phyloP scores from a whole-genome alignment of 2,329 filamentous ascomycete species.

The Triangularia setosa region DNA sequence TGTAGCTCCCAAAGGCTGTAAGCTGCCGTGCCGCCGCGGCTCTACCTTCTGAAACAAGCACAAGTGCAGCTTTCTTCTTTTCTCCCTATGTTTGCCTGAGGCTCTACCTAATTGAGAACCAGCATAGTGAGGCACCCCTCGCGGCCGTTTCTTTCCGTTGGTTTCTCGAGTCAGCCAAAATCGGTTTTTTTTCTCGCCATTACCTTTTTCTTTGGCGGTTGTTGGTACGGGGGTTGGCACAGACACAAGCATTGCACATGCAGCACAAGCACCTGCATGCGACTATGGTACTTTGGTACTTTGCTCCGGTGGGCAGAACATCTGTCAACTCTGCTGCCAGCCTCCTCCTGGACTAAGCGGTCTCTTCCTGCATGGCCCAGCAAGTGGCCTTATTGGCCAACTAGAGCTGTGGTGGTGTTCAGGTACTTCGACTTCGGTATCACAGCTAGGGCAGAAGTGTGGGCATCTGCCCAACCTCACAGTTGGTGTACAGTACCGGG shows the following conservation, averaged over 20 bases:
- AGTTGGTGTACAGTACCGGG: constrained; percentile 1
- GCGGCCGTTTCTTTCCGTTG: constrained; percentile 1
- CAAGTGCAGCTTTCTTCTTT: background rate
- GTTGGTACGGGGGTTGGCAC: background rate
- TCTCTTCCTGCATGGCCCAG: constrained; percentile 13
- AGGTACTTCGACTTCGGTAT: constrained; percentile 11
- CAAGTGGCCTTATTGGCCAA: constrained; percentile 11
- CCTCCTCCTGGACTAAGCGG: constrained; percentile 8
- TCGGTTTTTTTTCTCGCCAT: background rate
- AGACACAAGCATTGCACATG: constrained; percentile 7
- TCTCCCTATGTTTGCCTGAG: background rate
- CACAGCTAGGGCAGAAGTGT: background rate
- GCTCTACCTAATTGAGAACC: background rate
- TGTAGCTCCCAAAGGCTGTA: background rate
- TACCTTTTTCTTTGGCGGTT: background rate
- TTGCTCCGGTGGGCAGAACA: background rate
- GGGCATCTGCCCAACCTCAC: constrained; percentile 10
- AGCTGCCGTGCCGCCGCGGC: constrained; percentile 4
- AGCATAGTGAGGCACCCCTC: background rate
- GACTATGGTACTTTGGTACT: background rate
- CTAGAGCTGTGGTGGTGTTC: constrained; percentile 7
- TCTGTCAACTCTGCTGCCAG: constrained; percentile 8
- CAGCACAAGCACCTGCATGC: constrained; percentile 1
- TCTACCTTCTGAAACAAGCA: background rate
- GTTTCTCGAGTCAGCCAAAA: background rate